phyloP scores from a whole-genome alignment of 805 yeast species.

The Teunomyces atbi region DNA sequence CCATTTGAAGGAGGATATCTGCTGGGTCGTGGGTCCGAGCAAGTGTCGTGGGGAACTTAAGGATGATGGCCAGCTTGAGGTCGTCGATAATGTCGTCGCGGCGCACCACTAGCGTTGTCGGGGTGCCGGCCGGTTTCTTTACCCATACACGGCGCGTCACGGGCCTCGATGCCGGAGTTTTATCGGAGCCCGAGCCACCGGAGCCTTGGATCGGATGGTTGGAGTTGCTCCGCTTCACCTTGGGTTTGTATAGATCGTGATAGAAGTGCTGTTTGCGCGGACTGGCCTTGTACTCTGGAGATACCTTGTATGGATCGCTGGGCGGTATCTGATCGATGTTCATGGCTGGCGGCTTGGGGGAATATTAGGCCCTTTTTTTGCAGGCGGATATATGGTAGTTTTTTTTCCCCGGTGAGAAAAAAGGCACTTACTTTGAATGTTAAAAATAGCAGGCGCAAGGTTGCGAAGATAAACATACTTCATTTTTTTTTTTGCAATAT shows the following conservation, averaged over 20 bases:
- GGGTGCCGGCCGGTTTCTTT: conserved; percentile 46
- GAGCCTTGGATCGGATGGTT: background rate
- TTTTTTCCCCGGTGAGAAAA: no score
- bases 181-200: background rate
- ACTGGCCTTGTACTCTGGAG: conserved; percentile 5
- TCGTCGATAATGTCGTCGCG: conserved; percentile 77
- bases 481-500: no score
- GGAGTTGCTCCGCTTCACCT: background rate
- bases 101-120: conserved; percentile 67
- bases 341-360: background rate
- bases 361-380: background rate
- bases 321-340: conserved; percentile 2
- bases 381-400: no score
- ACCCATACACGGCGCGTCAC: conserved; percentile 51
- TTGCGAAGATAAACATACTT: no score
- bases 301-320: conserved; percentile 6
- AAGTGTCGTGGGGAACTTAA: conserved; percentile 66
- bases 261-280: background rate
- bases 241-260: conserved; percentile 1
- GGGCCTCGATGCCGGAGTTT: conserved; percentile 5
- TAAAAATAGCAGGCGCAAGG: no score
- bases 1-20: conserved; percentile 48
- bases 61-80: conserved; percentile 61
- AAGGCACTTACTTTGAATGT: no score
- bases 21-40: conserved; percentile 67